Evolutionary conservation across 2,329 filamentous ascomycete genomes (phyloP), one percentile per base, ranked within the genome.

Genomic region (Pseudocercospora macadamiae): DNA sequence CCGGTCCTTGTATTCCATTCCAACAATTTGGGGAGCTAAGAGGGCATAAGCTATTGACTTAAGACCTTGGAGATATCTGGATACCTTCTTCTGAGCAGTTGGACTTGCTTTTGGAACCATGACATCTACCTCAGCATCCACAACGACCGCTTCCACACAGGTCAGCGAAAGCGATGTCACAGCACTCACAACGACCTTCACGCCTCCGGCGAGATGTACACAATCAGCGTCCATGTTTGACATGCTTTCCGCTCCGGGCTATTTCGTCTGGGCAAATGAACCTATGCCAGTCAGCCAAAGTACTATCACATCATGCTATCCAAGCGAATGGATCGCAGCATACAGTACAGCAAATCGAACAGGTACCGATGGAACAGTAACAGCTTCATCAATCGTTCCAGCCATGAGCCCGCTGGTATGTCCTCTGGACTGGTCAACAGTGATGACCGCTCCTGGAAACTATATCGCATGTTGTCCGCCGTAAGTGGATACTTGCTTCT

Each of bases 381-480:
- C 19, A 5, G 44, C 19, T 16, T 55, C 53, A 4, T 62, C 59
- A 3, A 45, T 53, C 1, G 59, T 62, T 14, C 55, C 59, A 9
- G 55, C 59, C 2, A 59, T 62, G 59, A 55, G 34, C 18, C 59
- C 59, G 10, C 25, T 62, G 10, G 55, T 62, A 14, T 62, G 59
- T 34, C 59, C 59, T 9, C 21, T 49, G 21, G 56, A 52, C 34
- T 62, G 59, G 59, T 37, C 26, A 21, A 62, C 55, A 12, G 55
- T 59, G 16, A 53, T 59, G 55, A 62, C 55, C 9, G 59, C 55
- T 8, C 55, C 59, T 2, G 59, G 59, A 5, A 59, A 62, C 42
- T 63, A 63, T 30, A 47, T 63, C 32, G 61, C 61, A 26, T 63
- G 61, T 23, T 63, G 61, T 52, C 61, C 61, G 8, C 55, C 61